These are phyloP conservation scores for Starmerella gropengiesseri DNA, from an alignment of 805 yeast genomes.

Conservation along the genomic window DNA sequence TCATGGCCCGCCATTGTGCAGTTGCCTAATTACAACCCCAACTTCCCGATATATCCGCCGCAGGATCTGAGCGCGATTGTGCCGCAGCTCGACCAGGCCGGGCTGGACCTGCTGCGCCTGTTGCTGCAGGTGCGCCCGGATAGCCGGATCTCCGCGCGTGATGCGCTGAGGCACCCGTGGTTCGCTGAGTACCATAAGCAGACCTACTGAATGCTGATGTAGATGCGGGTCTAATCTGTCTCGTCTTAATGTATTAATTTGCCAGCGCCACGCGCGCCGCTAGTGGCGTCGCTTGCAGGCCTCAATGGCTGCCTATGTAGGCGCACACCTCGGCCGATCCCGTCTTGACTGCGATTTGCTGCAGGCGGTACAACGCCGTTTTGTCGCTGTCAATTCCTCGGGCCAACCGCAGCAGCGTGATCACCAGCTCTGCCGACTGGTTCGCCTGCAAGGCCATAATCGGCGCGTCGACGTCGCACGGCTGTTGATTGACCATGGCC, in stretches of 20 bases:
- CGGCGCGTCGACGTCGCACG: slow-evolving; percentile 10
- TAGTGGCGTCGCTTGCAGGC: not conserved
- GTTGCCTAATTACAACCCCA: slow-evolving; percentile 70
- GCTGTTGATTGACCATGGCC: slow-evolving; percentile 5
- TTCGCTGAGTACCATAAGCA: slow-evolving; percentile 46
- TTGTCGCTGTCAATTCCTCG: slow-evolving; percentile 3
- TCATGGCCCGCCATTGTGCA: slow-evolving; percentile 93
- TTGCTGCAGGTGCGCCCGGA: slow-evolving; percentile 46
- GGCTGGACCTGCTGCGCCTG: slow-evolving; percentile 53
- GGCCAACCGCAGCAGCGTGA: slow-evolving; percentile 2
- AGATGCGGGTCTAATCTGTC: too few species aligned
- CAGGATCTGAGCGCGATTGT: slow-evolving; percentile 68
- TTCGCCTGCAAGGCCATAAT: slow-evolving; percentile 12
- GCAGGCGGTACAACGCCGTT: slow-evolving; percentile 6
- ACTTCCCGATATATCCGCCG: slow-evolving; percentile 76
- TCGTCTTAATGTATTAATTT: not conserved
- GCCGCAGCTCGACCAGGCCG: slow-evolving; percentile 59
- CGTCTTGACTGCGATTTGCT: slow-evolving; percentile 1
- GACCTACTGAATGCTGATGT: too few species aligned
- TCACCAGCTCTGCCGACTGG: slow-evolving; percentile 11
- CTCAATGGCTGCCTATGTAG: slow-evolving; percentile 3
- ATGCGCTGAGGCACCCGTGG: slow-evolving; percentile 60
- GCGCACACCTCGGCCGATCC: slow-evolving; percentile 6
- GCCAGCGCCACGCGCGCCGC: not conserved
- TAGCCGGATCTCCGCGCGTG: slow-evolving; percentile 41